phyloP scores from a whole-genome alignment of 805 yeast species.

The Suhomyces sp. region DNA sequence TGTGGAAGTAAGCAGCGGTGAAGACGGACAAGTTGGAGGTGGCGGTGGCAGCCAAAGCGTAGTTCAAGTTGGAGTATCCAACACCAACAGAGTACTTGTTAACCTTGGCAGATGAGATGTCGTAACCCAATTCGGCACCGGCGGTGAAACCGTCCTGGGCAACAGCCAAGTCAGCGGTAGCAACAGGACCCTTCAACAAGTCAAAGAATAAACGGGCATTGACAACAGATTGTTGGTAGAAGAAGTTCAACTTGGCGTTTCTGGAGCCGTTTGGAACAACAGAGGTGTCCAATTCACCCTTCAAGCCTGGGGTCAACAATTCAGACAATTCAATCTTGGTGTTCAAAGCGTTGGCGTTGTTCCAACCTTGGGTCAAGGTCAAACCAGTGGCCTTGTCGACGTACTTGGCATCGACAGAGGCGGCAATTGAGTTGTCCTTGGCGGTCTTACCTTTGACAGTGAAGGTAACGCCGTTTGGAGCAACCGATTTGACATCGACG shows the following conservation, averaged over 20 bases:
- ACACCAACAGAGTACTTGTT: conserved; percentile 91
- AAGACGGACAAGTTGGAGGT: conserved; percentile 83
- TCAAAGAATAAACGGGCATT: conserved; percentile 95
- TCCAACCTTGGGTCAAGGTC: conserved; percentile 96
- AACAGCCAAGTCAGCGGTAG: conserved; percentile 90
- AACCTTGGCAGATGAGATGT: conserved; percentile 86
- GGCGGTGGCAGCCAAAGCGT: conserved; percentile 82
- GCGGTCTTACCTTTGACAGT: conserved; percentile 87
- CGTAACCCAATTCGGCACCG: conserved; percentile 97
- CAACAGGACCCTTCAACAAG: conserved; percentile 90
- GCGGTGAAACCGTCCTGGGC: conserved; percentile 96
- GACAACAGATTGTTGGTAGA: conserved; percentile 88
- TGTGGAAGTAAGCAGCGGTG: conserved; percentile 97
- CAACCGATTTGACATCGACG: conserved; percentile 84
- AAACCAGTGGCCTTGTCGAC: conserved; percentile 90
- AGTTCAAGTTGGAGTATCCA: conserved; percentile 87
- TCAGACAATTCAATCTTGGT: conserved; percentile 92
- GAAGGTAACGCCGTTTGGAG: conserved; percentile 96
- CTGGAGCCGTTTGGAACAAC: conserved; percentile 81
- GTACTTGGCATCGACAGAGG: conserved; percentile 87
- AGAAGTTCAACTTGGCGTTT: conserved; percentile 85
- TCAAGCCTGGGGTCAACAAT: conserved; percentile 91
- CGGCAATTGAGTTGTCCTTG: conserved; percentile 78
- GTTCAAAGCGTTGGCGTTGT: conserved; percentile 85
- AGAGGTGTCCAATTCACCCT: conserved; percentile 85